Base-by-base conservation (phyloP, 768 basidiomycete genomes). In the Psilocybe azurescens region DNA sequence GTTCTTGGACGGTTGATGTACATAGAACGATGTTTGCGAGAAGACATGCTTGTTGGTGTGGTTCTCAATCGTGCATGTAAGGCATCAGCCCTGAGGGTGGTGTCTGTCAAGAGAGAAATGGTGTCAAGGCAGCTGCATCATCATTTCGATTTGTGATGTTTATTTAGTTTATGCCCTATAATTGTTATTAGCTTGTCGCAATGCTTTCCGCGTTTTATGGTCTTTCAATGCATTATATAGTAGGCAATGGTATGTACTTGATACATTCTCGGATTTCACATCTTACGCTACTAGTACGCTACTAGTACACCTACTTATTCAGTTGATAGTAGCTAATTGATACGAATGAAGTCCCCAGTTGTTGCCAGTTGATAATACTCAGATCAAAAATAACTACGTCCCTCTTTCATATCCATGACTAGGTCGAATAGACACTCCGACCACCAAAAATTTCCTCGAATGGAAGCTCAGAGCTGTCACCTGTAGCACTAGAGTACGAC, bases 61-160 rank as follows among this genome's bases (percentile, higher is more conserved):
- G 72, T 73, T 59, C 70, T 83, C 67, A 69, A 68, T 24, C 71
- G 72, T n/a, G 70, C 61, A 30, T 83, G 82, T 69, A 69, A 74
- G 63, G 59, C 60, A 39, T 63, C 54, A 29, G 80, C 79, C 47
- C 58, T 83, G 57, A 61, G 65, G 24, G 75, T 76, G 59, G 60
- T 81, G 47, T 64, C 65, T 65, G 67, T 61, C 63, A 72, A 70
- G 61, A 64, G 75, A 62, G 70, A 73, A 52, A 66, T 66, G 65
- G 68, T 78, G 61, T 69, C 70, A 49, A 72, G 72, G 49, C 72
- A 74, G 54, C 66, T 79, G 24, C 73, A 76, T 56, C 78, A 79
- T 64, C 75, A 79, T 65, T 79, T 79, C 57, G 78, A 78, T 68
- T 58, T 79, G 47, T 70, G 56, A 71, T 8, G 5, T 52, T 30